Percentiles rank a stretch among this genome's conserved stretches.
Evolutionary conservation across 257 asterid species (phyloP).

Genomic region (Buddleja alternifolia): DNA sequence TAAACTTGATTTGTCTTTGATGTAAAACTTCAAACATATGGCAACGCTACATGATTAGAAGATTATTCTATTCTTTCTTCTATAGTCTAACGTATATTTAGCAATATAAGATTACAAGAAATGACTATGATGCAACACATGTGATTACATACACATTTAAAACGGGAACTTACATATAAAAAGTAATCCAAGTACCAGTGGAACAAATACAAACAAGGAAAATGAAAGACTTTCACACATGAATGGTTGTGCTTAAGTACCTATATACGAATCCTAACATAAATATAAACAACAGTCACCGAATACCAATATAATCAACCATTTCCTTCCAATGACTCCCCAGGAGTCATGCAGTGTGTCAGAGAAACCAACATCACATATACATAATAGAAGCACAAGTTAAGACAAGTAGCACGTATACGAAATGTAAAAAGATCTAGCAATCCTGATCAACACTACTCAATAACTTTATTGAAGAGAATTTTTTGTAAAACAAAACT

Average conservation of each 20-base stretch:
- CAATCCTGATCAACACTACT: background rate
- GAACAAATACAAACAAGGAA: background rate
- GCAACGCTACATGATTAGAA: background rate
- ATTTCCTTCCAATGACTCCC: background rate
- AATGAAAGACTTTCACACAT: background rate
- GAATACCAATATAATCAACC: background rate
- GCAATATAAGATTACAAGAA: background rate
- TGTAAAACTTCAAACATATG: background rate
- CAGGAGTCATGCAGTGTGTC: background rate
- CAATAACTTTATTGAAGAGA: background rate
- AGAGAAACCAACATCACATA: background rate
- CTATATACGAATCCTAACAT: background rate
- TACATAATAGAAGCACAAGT: background rate
- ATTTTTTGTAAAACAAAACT: conserved; percentile 25
- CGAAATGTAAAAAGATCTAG: conserved; percentile 11
- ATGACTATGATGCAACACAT: background rate
- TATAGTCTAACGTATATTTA: background rate
- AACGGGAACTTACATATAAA: background rate
- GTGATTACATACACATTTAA: background rate
- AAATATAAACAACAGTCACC: background rate
- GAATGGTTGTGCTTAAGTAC: background rate
- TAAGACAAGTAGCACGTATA: background rate
- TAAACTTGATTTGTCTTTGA: background rate
- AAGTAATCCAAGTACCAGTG: background rate
- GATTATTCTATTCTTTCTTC: background rate